Evolutionary conservation across 768 basidiomycete genomes (phyloP).

Genomic region (Basidioascus undulatus): DNA sequence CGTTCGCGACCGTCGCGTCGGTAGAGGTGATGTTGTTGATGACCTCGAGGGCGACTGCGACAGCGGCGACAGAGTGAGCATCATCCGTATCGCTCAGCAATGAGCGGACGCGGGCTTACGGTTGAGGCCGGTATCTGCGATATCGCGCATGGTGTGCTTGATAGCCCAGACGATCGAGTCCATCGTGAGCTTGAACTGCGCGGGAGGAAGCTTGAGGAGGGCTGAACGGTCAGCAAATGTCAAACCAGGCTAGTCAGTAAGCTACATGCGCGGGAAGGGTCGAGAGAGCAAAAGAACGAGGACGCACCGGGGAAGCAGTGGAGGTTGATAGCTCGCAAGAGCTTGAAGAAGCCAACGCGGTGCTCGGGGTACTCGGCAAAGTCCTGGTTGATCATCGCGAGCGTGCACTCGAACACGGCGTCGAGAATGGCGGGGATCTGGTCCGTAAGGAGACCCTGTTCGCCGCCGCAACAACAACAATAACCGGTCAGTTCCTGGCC

Average conservation of each 20-base stretch:
- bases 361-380: slow-evolving; percentile 98
- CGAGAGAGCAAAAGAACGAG: background rate
- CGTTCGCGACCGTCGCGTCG: slow-evolving; percentile 53
- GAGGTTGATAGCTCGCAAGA: slow-evolving; percentile 72
- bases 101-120: slow-evolving; percentile 11
- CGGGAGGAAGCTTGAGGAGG: slow-evolving; percentile 58
- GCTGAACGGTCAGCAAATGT: slow-evolving; percentile 23
- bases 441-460: slow-evolving; percentile 56
- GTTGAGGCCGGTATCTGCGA: slow-evolving; percentile 50
- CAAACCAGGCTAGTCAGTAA: no score
- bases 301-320: slow-evolving; percentile 83
- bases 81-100: background rate
- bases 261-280: no score
- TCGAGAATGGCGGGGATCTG: slow-evolving; percentile 89
- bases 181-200: slow-evolving; percentile 92
- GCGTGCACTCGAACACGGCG: slow-evolving; percentile 86
- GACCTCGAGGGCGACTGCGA: slow-evolving; percentile 65
- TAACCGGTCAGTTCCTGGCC: background rate
- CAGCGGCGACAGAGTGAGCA: slow-evolving; percentile 1
- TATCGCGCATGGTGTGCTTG: slow-evolving; percentile 97
- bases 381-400: slow-evolving; percentile 98
- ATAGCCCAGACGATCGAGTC: slow-evolving; percentile 99
- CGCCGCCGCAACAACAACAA: background rate
- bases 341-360: slow-evolving; percentile 86
- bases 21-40: slow-evolving; percentile 79